phyloP scores from a whole-genome alignment of 2,329 filamentous ascomycete species.

The Aspergillus sp. region DNA sequence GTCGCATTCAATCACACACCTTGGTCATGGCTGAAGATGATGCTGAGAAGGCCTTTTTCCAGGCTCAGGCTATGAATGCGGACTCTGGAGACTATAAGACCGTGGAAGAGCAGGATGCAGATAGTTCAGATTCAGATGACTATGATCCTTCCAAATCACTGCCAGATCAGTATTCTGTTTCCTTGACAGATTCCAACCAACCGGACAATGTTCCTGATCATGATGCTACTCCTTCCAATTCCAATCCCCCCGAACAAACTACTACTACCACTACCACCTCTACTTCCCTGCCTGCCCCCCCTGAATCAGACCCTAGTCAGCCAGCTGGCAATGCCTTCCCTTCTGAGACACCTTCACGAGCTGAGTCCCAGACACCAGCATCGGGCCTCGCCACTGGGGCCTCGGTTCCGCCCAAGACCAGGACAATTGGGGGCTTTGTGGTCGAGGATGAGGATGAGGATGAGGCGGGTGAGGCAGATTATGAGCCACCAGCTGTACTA shows the following conservation, averaged over 20 bases:
- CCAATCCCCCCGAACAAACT: constrained; percentile 25
- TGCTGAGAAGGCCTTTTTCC: constrained; percentile 56
- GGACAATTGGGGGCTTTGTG: constrained; percentile 63
- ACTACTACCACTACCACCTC: neutral
- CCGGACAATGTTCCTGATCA: constrained; percentile 31
- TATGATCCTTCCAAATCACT: constrained; percentile 55
- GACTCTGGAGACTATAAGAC: constrained; percentile 41
- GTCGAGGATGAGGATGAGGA: constrained; percentile 64
- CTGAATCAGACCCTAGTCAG: constrained; percentile 33
- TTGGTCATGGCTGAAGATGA: constrained; percentile 55
- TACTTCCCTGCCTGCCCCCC: constrained; percentile 18
- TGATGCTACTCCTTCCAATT: constrained; percentile 27
- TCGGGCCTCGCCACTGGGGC: constrained; percentile 35
- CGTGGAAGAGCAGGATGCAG: constrained; percentile 56
- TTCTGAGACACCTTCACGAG: constrained; percentile 37
- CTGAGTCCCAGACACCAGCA: constrained; percentile 39
- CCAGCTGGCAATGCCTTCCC: constrained; percentile 30
- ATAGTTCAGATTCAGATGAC: constrained; percentile 59
- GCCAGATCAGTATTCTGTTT: constrained; percentile 43
- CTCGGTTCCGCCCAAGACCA: constrained; percentile 46
- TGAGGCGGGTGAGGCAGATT: constrained; percentile 51
- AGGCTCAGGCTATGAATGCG: constrained; percentile 50
- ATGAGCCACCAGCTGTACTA: constrained; percentile 58
- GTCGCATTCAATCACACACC: constrained; percentile 18
- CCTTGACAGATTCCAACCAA: constrained; percentile 34